Conservation (phyloP, 176 grass and related monocot species). For the Lolium rigidum region DNA sequence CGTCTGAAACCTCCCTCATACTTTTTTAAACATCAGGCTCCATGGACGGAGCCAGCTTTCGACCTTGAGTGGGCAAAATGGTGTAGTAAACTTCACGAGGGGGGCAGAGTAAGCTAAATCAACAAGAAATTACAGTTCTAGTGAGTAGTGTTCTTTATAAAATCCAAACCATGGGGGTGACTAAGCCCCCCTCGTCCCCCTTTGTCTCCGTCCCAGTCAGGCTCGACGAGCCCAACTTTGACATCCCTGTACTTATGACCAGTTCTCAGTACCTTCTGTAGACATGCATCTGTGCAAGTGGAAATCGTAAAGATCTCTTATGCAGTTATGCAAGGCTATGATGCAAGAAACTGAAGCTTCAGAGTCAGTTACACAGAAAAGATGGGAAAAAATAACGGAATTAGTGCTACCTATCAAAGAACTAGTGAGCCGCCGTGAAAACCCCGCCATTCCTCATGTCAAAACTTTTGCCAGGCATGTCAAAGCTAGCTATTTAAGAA, state of each 20-base stretch:
- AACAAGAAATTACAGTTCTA: too few relatives aligned
- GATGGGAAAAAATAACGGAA: conserved; percentile 7
- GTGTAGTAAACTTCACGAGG: too few relatives aligned
- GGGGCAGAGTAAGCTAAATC: too few relatives aligned
- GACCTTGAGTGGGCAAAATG: too few relatives aligned
- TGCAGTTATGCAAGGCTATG: neutral
- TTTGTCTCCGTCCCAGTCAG: too few relatives aligned
- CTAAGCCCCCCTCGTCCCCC: too few relatives aligned
- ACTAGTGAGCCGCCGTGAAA: conserved; percentile 29
- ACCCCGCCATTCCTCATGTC: conserved; percentile 2
- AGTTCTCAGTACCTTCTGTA: neutral
- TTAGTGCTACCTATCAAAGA: conserved; percentile 44
- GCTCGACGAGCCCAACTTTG: too few relatives aligned
- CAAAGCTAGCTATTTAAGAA: conserved; percentile 27
- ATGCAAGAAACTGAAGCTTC: conserved; percentile 8
- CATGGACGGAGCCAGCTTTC: too few relatives aligned
- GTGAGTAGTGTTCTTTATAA: too few relatives aligned
- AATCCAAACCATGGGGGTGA: too few relatives aligned
- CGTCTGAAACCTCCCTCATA: neutral
- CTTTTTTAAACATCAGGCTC: too few relatives aligned
- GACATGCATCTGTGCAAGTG: neutral
- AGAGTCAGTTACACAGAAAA: neutral
- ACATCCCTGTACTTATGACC: too few relatives aligned
- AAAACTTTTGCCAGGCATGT: conserved; percentile 44
- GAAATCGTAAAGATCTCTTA: neutral